These are phyloP conservation scores for Diplodia sapinea DNA, from an alignment of 2,329 filamentous ascomycete genomes.

Conservation along the genomic window DNA sequence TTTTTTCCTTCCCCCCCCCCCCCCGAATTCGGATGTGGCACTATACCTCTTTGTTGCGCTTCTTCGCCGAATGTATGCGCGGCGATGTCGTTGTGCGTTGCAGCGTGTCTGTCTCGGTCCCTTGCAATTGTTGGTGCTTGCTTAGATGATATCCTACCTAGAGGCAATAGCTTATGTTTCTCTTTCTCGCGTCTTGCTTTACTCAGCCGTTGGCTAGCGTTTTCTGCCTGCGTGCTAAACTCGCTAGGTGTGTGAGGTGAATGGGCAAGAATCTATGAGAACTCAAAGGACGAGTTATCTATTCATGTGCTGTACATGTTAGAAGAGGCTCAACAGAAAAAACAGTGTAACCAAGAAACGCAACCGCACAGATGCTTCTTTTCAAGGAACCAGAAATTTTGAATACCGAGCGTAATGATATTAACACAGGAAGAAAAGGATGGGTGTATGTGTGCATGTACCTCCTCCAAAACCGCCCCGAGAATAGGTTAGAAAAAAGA, in stretches of 20 bases:
- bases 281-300: too few species aligned
- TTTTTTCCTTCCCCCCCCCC: background rate
- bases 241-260: background rate
- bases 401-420: background rate
- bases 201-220: too few species aligned
- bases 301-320: too few species aligned
- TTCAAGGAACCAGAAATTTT: background rate
- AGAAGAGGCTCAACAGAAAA: too few species aligned
- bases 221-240: background rate
- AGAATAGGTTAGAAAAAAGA: background rate
- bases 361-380: background rate
- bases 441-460: background rate
- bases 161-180: too few species aligned
- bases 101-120: too few species aligned
- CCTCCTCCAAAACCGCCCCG: background rate
- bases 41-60: too few species aligned
- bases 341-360: background rate
- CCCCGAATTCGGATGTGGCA: background rate
- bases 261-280: background rate
- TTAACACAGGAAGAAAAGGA: conserved; percentile 1
- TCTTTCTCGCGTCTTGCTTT: too few species aligned
- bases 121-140: too few species aligned
- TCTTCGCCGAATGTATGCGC: too few species aligned
- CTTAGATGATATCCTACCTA: too few species aligned
- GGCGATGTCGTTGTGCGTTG: too few species aligned